phyloP scores from a whole-genome alignment of 441 rosid genomes.

The Erodium trifolium region DNA sequence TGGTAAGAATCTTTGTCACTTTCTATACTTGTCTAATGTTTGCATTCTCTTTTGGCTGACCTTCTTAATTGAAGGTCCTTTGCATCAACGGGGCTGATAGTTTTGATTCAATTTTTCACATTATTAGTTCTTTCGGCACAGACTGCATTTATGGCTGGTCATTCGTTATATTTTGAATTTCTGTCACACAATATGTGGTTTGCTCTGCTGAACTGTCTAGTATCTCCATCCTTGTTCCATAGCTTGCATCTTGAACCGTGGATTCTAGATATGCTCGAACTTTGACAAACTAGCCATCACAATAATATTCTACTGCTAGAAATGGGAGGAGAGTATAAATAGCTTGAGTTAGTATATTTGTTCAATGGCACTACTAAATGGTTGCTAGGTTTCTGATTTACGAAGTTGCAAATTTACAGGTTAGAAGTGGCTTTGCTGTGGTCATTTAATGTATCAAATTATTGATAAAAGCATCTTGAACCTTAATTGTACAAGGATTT shows the following conservation, averaged over 20 bases:
- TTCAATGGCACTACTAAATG: not conserved
- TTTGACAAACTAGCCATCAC: not conserved
- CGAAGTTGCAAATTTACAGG: constrained; percentile 1
- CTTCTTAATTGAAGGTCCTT: not conserved
- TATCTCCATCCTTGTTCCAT: not conserved
- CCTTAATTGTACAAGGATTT: not conserved
- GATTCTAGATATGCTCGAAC: constrained; percentile 5
- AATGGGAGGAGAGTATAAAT: not conserved
- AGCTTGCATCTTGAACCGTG: not conserved
- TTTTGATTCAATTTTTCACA: not conserved
- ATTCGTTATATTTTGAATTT: constrained; percentile 10
- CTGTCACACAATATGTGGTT: not conserved
- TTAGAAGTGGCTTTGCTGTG: not conserved
- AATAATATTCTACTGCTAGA: not conserved
- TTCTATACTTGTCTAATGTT: constrained; percentile 10
- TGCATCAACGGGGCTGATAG: not conserved
- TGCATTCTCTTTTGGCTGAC: constrained; percentile 8
- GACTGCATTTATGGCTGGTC: not conserved
- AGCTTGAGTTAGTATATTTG: not conserved
- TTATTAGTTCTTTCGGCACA: not conserved
- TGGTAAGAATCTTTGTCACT: constrained; percentile 34
- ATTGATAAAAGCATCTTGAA: not conserved
- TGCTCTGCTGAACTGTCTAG: not conserved
- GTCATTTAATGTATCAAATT: not conserved
- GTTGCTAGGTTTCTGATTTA: not conserved